These are phyloP conservation scores for Boeremia lycopersici DNA, from an alignment of 2,329 filamentous ascomycete genomes.

Conservation along the genomic window DNA sequence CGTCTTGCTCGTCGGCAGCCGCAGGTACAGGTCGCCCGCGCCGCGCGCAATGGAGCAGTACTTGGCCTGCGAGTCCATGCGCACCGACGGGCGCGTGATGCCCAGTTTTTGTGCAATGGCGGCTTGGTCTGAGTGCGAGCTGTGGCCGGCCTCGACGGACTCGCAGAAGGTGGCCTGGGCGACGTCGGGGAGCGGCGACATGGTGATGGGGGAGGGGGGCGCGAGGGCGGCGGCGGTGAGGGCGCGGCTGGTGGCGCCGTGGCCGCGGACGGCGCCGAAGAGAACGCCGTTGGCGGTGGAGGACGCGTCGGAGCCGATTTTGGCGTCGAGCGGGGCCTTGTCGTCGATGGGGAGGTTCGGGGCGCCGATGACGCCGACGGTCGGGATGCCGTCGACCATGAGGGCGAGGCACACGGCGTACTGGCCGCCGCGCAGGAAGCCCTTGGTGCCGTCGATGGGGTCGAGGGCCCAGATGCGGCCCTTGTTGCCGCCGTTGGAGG, in stretches of 20 bases:
- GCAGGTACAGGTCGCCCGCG: conserved; percentile 91
- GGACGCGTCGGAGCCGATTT: conserved; percentile 75
- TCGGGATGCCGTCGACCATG: conserved; percentile 91
- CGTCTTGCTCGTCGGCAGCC: conserved; percentile 80
- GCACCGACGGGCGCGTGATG: conserved; percentile 86
- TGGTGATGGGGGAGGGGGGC: conserved; percentile 69
- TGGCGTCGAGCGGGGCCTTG: conserved; percentile 69
- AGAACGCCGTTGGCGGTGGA: conserved; percentile 83
- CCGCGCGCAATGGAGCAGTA: conserved; percentile 95
- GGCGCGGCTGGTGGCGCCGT: conserved; percentile 81
- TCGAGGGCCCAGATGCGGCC: conserved; percentile 96
- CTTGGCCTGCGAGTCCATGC: conserved; percentile 98
- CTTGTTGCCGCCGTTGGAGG: conserved; percentile 71
- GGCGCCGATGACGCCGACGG: conserved; percentile 92
- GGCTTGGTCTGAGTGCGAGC: conserved; percentile 84
- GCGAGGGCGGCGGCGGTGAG: conserved; percentile 64
- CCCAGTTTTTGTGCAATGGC: conserved; percentile 82
- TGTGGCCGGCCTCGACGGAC: conserved; percentile 92
- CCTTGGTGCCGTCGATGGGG: conserved; percentile 97
- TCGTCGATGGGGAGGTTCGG: conserved; percentile 94
- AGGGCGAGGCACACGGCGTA: conserved; percentile 94
- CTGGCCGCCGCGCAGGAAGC: conserved; percentile 93
- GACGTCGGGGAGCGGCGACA: conserved; percentile 78
- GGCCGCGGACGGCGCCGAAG: conserved; percentile 80
- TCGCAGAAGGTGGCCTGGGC: conserved; percentile 91